A percentile compares a stretch with the other conserved stretches of the same genome.
Evolutionary conservation across 2,329 filamentous ascomycete species (phyloP).

Genomic region (Sordariomycetes sp.): DNA sequence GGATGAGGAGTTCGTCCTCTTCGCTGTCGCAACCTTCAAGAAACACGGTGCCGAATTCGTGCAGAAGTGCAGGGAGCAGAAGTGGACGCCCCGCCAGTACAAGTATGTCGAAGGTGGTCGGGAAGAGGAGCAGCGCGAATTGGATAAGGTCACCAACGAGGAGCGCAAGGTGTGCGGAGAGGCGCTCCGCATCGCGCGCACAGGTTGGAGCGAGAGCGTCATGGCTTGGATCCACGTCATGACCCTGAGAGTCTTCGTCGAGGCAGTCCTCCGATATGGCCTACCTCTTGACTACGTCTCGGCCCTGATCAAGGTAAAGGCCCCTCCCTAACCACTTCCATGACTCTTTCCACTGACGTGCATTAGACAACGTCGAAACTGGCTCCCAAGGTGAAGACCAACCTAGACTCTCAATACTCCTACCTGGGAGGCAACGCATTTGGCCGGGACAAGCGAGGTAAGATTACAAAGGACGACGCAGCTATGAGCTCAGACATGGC

Average conservation of each 20-base stretch:
- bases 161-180: constrained; percentile 92
- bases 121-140: constrained; percentile 81
- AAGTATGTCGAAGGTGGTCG: constrained; percentile 84
- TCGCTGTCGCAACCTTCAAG: constrained; percentile 86
- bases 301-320: constrained; percentile 67
- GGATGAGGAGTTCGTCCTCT: constrained; percentile 85
- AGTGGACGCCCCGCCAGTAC: constrained; percentile 92
- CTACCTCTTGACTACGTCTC: constrained; percentile 84
- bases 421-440: constrained; percentile 94
- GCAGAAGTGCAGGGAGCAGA: constrained; percentile 83
- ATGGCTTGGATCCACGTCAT: constrained; percentile 95
- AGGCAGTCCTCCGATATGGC: constrained; percentile 94
- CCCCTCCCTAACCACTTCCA: not conserved
- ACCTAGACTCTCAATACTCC: constrained; percentile 75
- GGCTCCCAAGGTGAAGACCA: constrained; percentile 67
- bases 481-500: constrained; percentile 75
- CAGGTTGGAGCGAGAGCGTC: constrained; percentile 91
- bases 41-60: constrained; percentile 82
- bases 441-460: constrained; percentile 85
- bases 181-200: constrained; percentile 74
- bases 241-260: constrained; percentile 87
- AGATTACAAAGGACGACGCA: constrained; percentile 83
- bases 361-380: constrained; percentile 72
- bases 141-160: constrained; percentile 72
- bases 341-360: not conserved